Evolutionary conservation across 2,329 filamentous ascomycete species (phyloP).

Genomic region (Fusarium azukiicola): DNA sequence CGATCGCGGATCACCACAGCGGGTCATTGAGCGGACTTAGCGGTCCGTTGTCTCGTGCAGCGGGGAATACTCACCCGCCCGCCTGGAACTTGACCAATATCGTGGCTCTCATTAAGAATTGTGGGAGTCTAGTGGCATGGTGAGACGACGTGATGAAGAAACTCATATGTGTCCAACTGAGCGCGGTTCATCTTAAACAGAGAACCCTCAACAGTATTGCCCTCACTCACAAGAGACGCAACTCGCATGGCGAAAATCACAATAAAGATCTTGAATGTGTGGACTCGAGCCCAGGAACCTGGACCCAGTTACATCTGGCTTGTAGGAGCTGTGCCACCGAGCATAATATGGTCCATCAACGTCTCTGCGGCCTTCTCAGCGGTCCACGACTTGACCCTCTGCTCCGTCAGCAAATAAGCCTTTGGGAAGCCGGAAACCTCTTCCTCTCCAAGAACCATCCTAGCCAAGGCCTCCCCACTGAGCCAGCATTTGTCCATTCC

Average conservation of each 20-base stretch:
- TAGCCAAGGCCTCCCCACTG: slow-evolving; percentile 64
- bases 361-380: slow-evolving; percentile 39
- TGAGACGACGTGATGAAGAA: background rate
- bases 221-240: background rate
- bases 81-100: slow-evolving; percentile 2
- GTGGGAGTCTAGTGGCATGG: background rate
- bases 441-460: slow-evolving; percentile 51
- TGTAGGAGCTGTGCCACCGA: slow-evolving; percentile 19
- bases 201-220: too few species aligned
- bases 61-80: background rate
- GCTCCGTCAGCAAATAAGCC: slow-evolving; percentile 35
- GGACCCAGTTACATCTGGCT: slow-evolving; percentile 26
- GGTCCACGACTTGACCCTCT: slow-evolving; percentile 30
- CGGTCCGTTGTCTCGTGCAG: too few species aligned
- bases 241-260: background rate
- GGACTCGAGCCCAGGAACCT: too few species aligned
- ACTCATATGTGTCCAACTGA: background rate
- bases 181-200: background rate
- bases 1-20: slow-evolving; percentile 13
- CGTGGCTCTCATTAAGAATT: background rate
- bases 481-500: slow-evolving; percentile 75
- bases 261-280: too few species aligned
- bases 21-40: background rate
- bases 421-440: slow-evolving; percentile 41
- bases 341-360: slow-evolving; percentile 44